A percentile compares a stretch with the other conserved stretches of the same genome.
Evolutionary conservation across 805 yeast genomes (phyloP).

Genomic region (Hemisphaericaspora nanyangensis): DNA sequence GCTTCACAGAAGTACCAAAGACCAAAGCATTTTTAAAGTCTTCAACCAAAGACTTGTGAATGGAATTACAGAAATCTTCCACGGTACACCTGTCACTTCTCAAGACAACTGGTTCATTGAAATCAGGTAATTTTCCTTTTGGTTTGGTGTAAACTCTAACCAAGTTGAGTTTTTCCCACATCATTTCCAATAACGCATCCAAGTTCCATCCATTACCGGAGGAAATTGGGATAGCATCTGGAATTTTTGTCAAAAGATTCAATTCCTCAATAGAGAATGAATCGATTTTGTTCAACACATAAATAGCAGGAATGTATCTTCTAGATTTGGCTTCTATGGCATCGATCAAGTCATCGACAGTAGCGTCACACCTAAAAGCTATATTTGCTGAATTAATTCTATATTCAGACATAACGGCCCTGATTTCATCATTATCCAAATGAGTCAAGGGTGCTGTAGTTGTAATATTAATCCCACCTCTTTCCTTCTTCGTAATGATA

Average conservation of each 20-base stretch:
- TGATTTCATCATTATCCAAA: slow-evolving; percentile 86
- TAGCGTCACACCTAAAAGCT: slow-evolving; percentile 95
- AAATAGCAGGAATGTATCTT: slow-evolving; percentile 92
- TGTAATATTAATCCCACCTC: slow-evolving; percentile 93
- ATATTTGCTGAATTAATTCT: slow-evolving; percentile 94
- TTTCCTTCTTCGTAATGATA: slow-evolving; percentile 84
- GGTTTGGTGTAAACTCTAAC: slow-evolving; percentile 98
- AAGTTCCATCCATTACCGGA: slow-evolving; percentile 96
- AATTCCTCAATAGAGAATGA: slow-evolving; percentile 91
- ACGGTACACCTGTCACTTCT: slow-evolving; percentile 79
- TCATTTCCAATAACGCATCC: slow-evolving; percentile 87
- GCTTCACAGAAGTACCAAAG: slow-evolving; percentile 91
- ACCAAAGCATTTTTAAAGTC: slow-evolving; percentile 93
- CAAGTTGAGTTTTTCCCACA: slow-evolving; percentile 91
- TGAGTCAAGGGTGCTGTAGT: slow-evolving; percentile 91
- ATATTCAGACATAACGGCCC: slow-evolving; percentile 95
- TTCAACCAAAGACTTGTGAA: slow-evolving; percentile 90
- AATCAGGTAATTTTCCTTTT: slow-evolving; percentile 91
- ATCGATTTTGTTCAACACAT: slow-evolving; percentile 93
- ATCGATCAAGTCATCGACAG: slow-evolving; percentile 94
- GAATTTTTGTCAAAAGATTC: slow-evolving; percentile 85
- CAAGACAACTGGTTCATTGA: slow-evolving; percentile 89
- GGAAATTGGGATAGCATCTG: slow-evolving; percentile 95
- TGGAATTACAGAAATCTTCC: slow-evolving; percentile 94
- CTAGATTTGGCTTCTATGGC: slow-evolving; percentile 87